Conservation (phyloP, 306 rosid species). For the Quercus bicolor region DNA sequence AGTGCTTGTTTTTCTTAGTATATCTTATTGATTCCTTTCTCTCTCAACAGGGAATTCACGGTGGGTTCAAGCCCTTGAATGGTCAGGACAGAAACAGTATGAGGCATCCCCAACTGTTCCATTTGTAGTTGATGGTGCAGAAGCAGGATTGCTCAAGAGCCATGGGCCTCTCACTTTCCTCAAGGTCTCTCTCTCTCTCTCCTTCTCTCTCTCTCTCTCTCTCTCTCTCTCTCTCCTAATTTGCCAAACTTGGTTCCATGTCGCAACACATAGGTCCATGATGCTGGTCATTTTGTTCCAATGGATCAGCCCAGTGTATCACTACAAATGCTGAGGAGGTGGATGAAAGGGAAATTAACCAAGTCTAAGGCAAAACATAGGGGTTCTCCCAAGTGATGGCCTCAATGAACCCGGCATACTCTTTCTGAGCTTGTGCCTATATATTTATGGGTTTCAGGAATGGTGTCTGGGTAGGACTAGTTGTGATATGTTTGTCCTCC, state of each 20-base stretch:
- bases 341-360: conserved; percentile 72
- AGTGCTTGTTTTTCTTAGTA: background rate
- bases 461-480: background rate
- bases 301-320: conserved; percentile 94
- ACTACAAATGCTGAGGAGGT: conserved; percentile 59
- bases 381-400: conserved; percentile 39
- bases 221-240: background rate
- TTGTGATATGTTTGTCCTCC: too few species aligned
- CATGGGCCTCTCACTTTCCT: conserved; percentile 85
- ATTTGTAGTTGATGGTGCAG: conserved; percentile 59
- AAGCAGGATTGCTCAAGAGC: conserved; percentile 68
- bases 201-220: background rate
- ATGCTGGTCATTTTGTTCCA: conserved; percentile 92
- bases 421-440: conserved; percentile 13
- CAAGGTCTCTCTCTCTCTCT: conserved; percentile 45
- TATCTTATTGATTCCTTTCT: conserved; percentile 2
- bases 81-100: conserved; percentile 80
- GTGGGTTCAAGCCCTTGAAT: conserved; percentile 83
- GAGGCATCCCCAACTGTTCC: conserved; percentile 38
- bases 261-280: conserved; percentile 41
- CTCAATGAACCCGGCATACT: conserved; percentile 3
- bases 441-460: background rate
- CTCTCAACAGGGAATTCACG: conserved; percentile 69
- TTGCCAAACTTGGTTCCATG: conserved; percentile 7
- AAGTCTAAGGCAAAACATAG: conserved; percentile 15